Evolutionary conservation across 177 flowering plant genomes (phyloP), one percentile per base, ranked within the genome.

Genomic region (Telopea speciosissima): DNA sequence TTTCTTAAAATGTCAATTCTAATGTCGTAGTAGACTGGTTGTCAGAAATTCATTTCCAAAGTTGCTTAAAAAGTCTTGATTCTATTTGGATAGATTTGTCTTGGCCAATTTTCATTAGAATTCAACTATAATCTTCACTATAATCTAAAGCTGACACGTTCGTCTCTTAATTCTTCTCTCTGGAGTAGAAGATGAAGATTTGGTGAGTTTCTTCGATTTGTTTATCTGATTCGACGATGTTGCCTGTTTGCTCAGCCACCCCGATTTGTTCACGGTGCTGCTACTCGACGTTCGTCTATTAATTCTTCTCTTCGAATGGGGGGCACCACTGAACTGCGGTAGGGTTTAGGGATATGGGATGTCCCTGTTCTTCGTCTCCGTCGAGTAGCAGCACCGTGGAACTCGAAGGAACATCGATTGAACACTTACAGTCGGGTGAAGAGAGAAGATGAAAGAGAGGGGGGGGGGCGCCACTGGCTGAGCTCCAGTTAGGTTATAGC

Each of bases 211-310:
- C 17, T 59, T 25, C 60, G 0, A 36, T 36, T 36, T n/a, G n/a
- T n/a, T n/a, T n/a, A n/a, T n/a, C n/a, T 56, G 73, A 68, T 74
- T 66, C 62, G 24, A 78, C 75, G 72, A 90, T 89, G 93, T 79
- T 92, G 78, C 86, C 90, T 64, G 84, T 92, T 70, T 89, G 91
- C 81, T 86, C 92, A 6, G 88, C 90, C 25, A 79, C 89, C 44
- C 76, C 88, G 5, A 26, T 79, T 78, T 82, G 81, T 71, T 84
- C 86, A 73, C n/a, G n/a, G n/a, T n/a, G n/a, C n/a, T n/a, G n/a
- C n/a, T n/a, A n/a, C n/a, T n/a, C n/a, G n/a, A n/a, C n/a, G n/a
- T n/a, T n/a, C n/a, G n/a, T n/a, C n/a, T n/a, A n/a, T n/a, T n/a
- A n/a, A n/a, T n/a, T n/a, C n/a, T n/a, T n/a, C n/a, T n/a, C n/a